Base-by-base conservation (phyloP, 2,329 filamentous ascomycete species). In the Epichloe elymi region DNA sequence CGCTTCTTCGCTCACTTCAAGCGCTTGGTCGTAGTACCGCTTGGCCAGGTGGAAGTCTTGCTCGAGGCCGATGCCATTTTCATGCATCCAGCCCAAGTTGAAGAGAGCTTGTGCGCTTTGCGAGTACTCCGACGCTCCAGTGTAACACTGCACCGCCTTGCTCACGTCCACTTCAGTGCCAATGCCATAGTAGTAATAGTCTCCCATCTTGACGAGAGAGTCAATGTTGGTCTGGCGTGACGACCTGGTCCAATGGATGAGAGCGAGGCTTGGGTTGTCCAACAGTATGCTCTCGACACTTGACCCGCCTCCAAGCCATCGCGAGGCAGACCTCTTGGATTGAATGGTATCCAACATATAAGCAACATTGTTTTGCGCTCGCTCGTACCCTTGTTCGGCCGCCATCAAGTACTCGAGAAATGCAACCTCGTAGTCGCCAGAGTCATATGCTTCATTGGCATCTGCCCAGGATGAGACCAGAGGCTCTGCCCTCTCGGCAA, bases 21-120 rank as follows among this genome's bases (percentile, higher is more conserved):
- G 72, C 1, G 93, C 91, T 54, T 93, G 78, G 60, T 98, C 93
- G 63, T 98, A 98, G 68, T 90, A 95, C 50, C 93, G 77, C 69
- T 98, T 98, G 2, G 94, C 93, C 51, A 98, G 81, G 63, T 98
- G 93, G 65, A 94, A 98, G 63, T 98, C 93, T 64, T 98, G 93
- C 50, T 86, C 85, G 19, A 97, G 79, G 2, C 90, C 88, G 47
- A 97, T 76, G 7, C 93, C 93, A 61, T 97, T 96, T 68, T 98
- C 93, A 62, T 98, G 89, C 91, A 98, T 97, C 93, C 93, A 98
- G 5, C 93, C 94, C 14, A 98, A 74, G 61, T 98, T 97, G 79
- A 89, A 98, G 52, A 96, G 80, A 14, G 94, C 93, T 68, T 98
- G 94, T 2, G 91, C 93, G 59, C 88, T 95, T 62, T 89, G 85